Percentiles rank a stretch among this genome's conserved stretches.
phyloP scores from a whole-genome alignment of 352 stramenopile genomes.

The Globisporangium middletonii region DNA sequence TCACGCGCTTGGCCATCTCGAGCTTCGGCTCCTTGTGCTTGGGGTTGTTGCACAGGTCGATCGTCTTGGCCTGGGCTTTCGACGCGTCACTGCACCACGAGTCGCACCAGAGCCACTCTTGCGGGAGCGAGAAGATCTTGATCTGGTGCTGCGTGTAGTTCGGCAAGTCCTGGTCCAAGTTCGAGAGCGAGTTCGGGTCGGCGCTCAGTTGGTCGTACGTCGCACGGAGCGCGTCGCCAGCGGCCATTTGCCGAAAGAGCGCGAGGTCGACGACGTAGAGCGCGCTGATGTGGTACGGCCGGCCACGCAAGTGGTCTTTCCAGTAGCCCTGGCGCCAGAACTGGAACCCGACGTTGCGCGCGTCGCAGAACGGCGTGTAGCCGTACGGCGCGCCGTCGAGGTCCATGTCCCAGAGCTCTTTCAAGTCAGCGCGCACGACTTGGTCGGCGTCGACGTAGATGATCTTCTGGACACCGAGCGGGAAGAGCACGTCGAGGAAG shows the following conservation, averaged over 20 bases:
- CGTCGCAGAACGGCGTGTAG: constrained; percentile 98
- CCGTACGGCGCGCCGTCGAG: constrained; percentile 94
- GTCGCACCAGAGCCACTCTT: constrained; percentile 99
- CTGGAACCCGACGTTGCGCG: constrained; percentile 96
- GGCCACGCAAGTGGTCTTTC: constrained; percentile 95
- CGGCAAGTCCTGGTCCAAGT: constrained; percentile 99
- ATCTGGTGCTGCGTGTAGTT: constrained; percentile 97
- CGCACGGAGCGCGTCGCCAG: constrained; percentile 94
- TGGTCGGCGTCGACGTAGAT: constrained; percentile 99
- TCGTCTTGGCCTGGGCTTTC: constrained; percentile 98
- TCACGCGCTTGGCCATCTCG: constrained; percentile 98
- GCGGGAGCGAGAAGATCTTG: constrained; percentile 96
- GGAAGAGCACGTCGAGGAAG: constrained; percentile 99
- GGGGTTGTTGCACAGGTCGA: constrained; percentile 99
- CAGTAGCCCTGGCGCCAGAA: constrained; percentile 99
- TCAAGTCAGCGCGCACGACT: constrained; percentile 97
- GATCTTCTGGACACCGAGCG: constrained; percentile 97
- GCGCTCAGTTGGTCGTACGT: constrained; percentile 97
- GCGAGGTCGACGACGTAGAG: constrained; percentile 99
- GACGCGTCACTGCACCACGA: constrained; percentile 98
- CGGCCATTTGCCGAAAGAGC: constrained; percentile 90
- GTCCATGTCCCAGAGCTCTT: constrained; percentile 98
- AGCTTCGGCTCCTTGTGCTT: constrained; percentile 99
- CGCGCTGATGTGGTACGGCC: constrained; percentile 99
- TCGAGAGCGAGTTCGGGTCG: constrained; percentile 98